Evolutionary conservation across 495 filamentous ascomycete species (phyloP).

Genomic region (Penicillium roqueforti): DNA sequence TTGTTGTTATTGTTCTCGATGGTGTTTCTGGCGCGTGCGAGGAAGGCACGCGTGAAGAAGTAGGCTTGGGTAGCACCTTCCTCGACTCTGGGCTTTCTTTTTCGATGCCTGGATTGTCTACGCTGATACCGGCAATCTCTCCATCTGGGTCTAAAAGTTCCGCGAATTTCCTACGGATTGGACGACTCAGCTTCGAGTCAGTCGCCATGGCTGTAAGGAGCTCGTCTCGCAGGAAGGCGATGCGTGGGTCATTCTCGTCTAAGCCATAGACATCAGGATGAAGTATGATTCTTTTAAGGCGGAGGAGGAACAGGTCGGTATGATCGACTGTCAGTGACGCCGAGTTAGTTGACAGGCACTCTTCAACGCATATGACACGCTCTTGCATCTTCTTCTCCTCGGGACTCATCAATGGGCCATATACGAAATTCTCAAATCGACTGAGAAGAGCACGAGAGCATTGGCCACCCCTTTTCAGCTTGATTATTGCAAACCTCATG

Average conservation of each 20-base stretch:
- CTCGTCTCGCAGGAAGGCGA: not conserved
- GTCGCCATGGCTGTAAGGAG: not conserved
- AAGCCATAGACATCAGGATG: not conserved
- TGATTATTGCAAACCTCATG: not conserved
- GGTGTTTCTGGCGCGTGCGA: not conserved
- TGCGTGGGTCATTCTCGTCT: not conserved
- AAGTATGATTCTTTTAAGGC: not conserved
- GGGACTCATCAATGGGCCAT: constrained; percentile 1
- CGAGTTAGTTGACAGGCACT: not conserved
- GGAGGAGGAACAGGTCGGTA: not conserved
- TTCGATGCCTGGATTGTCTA: not conserved
- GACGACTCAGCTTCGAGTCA: not conserved
- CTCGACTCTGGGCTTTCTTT: not conserved
- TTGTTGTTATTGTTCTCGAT: not conserved
- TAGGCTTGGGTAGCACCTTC: not conserved
- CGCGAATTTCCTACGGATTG: not conserved
- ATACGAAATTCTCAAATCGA: not conserved
- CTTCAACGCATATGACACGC: not conserved
- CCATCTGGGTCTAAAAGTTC: not conserved
- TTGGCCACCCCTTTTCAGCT: not conserved
- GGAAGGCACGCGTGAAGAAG: not conserved
- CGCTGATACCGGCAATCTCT: not conserved
- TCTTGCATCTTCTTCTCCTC: not conserved
- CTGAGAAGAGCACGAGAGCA: not conserved
- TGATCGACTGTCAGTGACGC: not conserved